These are phyloP conservation scores for Sporothrix pseudoabietina DNA, from an alignment of 2,329 filamentous ascomycete species.

Conservation along the genomic window DNA sequence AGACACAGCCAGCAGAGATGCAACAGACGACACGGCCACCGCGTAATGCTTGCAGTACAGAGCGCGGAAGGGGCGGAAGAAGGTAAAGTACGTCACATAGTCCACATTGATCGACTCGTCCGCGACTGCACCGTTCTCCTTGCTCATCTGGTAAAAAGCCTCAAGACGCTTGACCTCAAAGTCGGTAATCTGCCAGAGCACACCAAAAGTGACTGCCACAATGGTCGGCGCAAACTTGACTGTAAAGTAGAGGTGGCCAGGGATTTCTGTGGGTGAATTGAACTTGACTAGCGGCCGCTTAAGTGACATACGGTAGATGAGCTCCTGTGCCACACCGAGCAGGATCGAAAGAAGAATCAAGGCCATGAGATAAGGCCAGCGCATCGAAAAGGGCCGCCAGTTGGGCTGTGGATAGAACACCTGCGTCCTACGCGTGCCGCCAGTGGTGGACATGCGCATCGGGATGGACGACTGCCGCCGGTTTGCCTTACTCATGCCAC, in stretches of 20 bases:
- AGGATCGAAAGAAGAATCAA: constrained; percentile 57
- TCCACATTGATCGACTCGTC: constrained; percentile 72
- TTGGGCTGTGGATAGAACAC: constrained; percentile 65
- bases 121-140: constrained; percentile 60
- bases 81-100: constrained; percentile 69
- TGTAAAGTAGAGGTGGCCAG: constrained; percentile 57
- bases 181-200: constrained; percentile 67
- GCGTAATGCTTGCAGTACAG: constrained; percentile 66
- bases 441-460: constrained; percentile 36
- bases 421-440: constrained; percentile 44
- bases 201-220: constrained; percentile 62
- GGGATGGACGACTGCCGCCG: constrained; percentile 45
- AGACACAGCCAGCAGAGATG: constrained; percentile 66
- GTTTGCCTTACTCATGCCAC: constrained; percentile 34
- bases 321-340: constrained; percentile 57
- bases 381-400: constrained; percentile 68
- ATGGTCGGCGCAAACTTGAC: constrained; percentile 67
- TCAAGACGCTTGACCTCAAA: constrained; percentile 68
- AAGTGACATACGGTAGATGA: constrained; percentile 55
- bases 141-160: constrained; percentile 67
- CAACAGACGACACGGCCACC: constrained; percentile 66
- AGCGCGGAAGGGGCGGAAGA: constrained; percentile 65
- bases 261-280: constrained; percentile 52
- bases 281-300: constrained; percentile 54
- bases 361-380: constrained; percentile 59